Conservation (phyloP, 73 alveolate species). For the Uronychia setigera region DNA sequence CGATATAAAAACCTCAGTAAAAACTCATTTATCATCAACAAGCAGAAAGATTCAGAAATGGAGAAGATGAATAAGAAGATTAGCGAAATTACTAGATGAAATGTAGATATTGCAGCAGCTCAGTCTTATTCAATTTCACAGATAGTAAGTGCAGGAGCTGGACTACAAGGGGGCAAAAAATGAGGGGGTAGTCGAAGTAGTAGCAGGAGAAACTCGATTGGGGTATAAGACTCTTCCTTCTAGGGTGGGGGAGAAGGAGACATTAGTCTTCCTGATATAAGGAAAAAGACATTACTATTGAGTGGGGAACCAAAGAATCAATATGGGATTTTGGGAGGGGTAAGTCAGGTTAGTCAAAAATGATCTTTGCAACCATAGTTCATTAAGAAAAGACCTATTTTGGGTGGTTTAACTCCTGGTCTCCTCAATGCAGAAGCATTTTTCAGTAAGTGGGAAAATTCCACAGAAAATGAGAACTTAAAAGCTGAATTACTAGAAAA, state of each 20-base stretch:
- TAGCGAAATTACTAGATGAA: slow-evolving; percentile 10
- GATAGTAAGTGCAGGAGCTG: background rate
- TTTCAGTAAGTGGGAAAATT: slow-evolving; percentile 46
- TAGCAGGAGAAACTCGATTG: background rate
- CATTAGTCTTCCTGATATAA: background rate
- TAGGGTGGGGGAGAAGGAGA: background rate
- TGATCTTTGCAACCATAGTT: no score
- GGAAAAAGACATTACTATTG: no score
- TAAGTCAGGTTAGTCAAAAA: no score
- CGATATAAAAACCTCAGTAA: slow-evolving; percentile 30
- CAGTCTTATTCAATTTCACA: background rate
- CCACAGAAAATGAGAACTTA: slow-evolving; percentile 38
- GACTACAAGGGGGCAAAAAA: background rate
- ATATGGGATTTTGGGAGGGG: no score
- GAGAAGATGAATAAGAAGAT: slow-evolving; percentile 34
- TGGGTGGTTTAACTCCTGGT: background rate
- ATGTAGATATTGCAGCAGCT: background rate
- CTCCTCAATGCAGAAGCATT: slow-evolving; percentile 24
- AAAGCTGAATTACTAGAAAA: slow-evolving; percentile 43
- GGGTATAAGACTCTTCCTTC: background rate
- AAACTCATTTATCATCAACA: slow-evolving; percentile 12
- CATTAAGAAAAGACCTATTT: background rate
- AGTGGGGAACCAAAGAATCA: no score
- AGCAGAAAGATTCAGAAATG: slow-evolving; percentile 44
- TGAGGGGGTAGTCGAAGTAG: background rate